Evolutionary conservation across 495 filamentous ascomycete genomes (phyloP).

Genomic region (Beverwykella pulmonaria): DNA sequence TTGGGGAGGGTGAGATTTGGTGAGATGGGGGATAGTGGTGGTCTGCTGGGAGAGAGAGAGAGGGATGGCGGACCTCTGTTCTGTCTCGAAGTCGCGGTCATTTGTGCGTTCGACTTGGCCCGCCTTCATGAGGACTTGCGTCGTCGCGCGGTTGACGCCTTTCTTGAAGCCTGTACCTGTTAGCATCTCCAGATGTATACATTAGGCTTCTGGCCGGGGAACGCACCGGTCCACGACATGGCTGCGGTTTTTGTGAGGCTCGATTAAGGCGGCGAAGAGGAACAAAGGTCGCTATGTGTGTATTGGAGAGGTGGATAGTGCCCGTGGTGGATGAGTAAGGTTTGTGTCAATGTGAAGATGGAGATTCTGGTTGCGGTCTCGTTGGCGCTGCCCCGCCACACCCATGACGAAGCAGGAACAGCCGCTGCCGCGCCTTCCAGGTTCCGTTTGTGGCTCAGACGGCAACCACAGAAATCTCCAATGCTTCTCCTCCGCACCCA

Average conservation of each 20-base stretch:
- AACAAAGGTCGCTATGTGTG: not conserved
- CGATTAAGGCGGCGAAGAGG: not conserved
- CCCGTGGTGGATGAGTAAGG: not conserved
- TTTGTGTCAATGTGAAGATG: not conserved
- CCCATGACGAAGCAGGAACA: conserved; percentile 21
- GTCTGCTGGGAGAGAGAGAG: not conserved
- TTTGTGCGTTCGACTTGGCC: conserved; percentile 97
- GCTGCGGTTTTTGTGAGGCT: conserved; percentile 19
- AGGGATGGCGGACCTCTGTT: conserved; percentile 69
- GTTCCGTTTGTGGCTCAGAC: conserved; percentile 16
- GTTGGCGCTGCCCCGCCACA: not conserved
- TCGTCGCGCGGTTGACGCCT: conserved; percentile 96
- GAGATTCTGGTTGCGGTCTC: not conserved
- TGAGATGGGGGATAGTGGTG: not conserved
- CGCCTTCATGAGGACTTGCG: conserved; percentile 99
- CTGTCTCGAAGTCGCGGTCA: conserved; percentile 97
- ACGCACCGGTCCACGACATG: conserved; percentile 65
- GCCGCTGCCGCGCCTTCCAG: not conserved
- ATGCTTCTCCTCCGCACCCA: conserved; percentile 4
- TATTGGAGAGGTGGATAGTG: not conserved
- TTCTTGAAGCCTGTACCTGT: conserved; percentile 84
- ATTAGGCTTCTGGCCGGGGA: not conserved
- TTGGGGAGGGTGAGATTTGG: not conserved
- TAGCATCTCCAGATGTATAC: conserved; percentile 10
- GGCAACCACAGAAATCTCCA: not conserved